A percentile compares a stretch with the other conserved stretches of the same genome.
phyloP scores from a whole-genome alignment of 768 basidiomycete species.

The Trametes maxima region DNA sequence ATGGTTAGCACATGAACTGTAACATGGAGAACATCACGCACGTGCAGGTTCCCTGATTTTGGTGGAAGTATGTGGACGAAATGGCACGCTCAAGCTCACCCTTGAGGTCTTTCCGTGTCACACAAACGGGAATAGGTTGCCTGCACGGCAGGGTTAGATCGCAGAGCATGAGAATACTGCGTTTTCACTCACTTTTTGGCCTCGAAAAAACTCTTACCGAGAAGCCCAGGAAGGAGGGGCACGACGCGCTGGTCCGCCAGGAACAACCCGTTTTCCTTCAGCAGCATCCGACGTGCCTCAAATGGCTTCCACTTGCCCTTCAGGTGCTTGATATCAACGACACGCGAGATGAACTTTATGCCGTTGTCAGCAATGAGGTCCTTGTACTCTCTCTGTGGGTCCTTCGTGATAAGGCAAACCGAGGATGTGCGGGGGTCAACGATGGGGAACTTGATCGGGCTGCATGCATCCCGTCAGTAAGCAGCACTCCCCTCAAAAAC shows the following conservation, averaged over 20 bases:
- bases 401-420: slow-evolving; percentile 92
- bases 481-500: not conserved
- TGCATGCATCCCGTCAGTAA: slow-evolving; percentile 26
- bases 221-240: slow-evolving; percentile 80
- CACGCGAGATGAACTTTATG: slow-evolving; percentile 89
- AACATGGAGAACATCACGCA: slow-evolving; percentile 44
- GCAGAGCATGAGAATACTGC: slow-evolving; percentile 10
- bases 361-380: slow-evolving; percentile 77
- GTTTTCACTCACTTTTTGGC: slow-evolving; percentile 82
- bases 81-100: slow-evolving; percentile 91
- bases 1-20: not conserved
- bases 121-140: slow-evolving; percentile 93
- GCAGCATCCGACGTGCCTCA: slow-evolving; percentile 78
- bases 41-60: slow-evolving; percentile 92
- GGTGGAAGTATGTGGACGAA: slow-evolving; percentile 93
- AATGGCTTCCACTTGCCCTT: slow-evolving; percentile 91
- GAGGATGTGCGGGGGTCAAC: slow-evolving; percentile 80
- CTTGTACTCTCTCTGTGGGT: slow-evolving; percentile 96
- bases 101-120: slow-evolving; percentile 89
- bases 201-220: slow-evolving; percentile 90
- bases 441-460: slow-evolving; percentile 78
- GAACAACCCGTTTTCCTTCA: slow-evolving; percentile 91
- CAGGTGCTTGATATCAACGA: slow-evolving; percentile 89
- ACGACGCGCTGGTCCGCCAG: slow-evolving; percentile 91
- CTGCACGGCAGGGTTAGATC: slow-evolving; percentile 42